Conservation (phyloP, 2,329 filamentous ascomycete genomes). For the Alternaria panax region DNA sequence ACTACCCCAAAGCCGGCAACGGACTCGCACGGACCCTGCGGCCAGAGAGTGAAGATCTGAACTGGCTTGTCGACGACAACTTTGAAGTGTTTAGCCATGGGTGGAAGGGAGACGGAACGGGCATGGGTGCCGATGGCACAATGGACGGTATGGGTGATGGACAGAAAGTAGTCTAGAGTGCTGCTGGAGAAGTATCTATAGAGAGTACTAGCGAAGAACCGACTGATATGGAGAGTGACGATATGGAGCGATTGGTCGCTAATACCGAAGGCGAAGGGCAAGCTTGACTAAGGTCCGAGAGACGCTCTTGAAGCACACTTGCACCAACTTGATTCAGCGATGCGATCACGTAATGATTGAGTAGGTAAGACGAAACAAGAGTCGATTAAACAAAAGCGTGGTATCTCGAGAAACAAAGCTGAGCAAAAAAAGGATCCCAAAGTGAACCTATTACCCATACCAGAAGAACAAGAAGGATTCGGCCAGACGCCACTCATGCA, state of each 20-base stretch:
- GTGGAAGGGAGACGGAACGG: slow-evolving; percentile 46
- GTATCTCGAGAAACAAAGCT: slow-evolving; percentile 13
- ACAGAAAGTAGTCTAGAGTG: slow-evolving; percentile 25
- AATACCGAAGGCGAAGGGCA: not conserved
- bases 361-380: not conserved
- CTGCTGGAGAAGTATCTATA: not conserved
- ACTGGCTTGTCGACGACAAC: slow-evolving; percentile 69
- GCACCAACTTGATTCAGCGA: not conserved
- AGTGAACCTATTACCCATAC: not conserved
- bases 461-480: not conserved
- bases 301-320: not conserved
- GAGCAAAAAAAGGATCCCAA: not conserved
- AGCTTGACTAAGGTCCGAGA: not conserved
- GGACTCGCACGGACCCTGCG: slow-evolving; percentile 63
- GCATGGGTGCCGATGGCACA: slow-evolving; percentile 39
- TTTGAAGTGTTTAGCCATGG: slow-evolving; percentile 65
- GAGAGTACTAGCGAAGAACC: slow-evolving; percentile 2
- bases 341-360: not conserved
- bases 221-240: slow-evolving; percentile 9
- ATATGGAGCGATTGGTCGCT: slow-evolving; percentile 3
- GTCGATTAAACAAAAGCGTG: slow-evolving; percentile 5
- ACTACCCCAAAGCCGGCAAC: slow-evolving; percentile 69
- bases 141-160: slow-evolving; percentile 27
- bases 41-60: slow-evolving; percentile 65
- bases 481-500: slow-evolving; percentile 11